Evolutionary conservation across 768 basidiomycete genomes (phyloP).

Genomic region (Tricholoma hemisulphureum): DNA sequence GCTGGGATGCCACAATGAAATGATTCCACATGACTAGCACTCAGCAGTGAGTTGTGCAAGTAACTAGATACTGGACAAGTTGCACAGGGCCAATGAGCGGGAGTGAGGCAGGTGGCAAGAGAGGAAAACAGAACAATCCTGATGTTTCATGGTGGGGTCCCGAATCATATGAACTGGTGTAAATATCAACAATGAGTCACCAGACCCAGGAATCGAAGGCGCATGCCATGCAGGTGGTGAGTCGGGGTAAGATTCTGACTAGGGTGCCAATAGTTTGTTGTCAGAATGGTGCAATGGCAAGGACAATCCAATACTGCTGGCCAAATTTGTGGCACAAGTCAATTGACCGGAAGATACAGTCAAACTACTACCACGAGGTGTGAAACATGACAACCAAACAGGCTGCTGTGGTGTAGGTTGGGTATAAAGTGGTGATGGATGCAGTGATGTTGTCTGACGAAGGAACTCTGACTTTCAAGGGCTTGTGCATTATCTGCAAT

Average conservation of each 20-base stretch:
- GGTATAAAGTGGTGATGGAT: not conserved
- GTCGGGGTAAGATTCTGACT: conserved; percentile 12
- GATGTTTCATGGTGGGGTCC: conserved; percentile 9
- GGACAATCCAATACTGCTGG: conserved; percentile 42
- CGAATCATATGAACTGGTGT: conserved; percentile 13
- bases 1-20: too few species aligned
- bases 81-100: too few species aligned
- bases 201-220: conserved; percentile 10
- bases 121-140: conserved; percentile 31
- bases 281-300: conserved; percentile 72
- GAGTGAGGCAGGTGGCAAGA: conserved; percentile 31
- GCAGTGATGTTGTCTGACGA: conserved; percentile 40
- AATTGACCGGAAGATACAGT: conserved; percentile 30
- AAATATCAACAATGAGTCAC: conserved; percentile 6
- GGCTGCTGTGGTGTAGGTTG: not conserved
- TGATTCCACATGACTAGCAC: too few species aligned
- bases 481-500: conserved; percentile 65
- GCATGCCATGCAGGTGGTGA: conserved; percentile 21
- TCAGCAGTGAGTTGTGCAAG: too few species aligned
- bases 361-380: conserved; percentile 22
- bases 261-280: conserved; percentile 37
- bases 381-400: conserved; percentile 26
- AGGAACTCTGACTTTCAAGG: conserved; percentile 59
- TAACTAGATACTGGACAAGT: too few species aligned
- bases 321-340: conserved; percentile 39